Conservation (phyloP, 1,139 yeast species). For the Debaryomyces sp. region DNA sequence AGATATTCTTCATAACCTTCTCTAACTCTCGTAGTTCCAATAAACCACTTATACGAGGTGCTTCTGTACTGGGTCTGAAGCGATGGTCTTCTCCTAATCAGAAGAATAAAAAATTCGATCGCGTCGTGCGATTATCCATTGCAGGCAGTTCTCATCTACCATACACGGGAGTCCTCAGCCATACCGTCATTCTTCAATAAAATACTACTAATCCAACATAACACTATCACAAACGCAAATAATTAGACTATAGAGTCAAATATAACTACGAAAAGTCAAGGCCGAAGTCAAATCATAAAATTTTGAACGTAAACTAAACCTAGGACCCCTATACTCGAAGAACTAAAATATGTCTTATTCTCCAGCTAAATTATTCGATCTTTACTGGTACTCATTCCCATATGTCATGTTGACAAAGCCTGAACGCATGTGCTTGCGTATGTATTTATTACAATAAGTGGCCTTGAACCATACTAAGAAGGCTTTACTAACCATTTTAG, state of each 20-base stretch:
- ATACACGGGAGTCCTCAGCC: background rate
- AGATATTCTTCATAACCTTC: background rate
- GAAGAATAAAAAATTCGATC: background rate
- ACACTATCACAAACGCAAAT: background rate
- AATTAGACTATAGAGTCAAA: background rate
- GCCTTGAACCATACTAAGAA: background rate
- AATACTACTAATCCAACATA: background rate
- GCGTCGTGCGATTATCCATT: slow-evolving; percentile 1
- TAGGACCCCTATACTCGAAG: background rate
- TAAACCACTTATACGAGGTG: background rate
- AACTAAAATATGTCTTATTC: slow-evolving; percentile 12
- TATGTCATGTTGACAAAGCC: slow-evolving; percentile 40
- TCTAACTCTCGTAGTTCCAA: background rate
- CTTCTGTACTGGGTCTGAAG: background rate
- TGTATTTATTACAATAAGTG: slow-evolving; percentile 6
- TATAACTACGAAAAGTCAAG: background rate
- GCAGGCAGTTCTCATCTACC: background rate
- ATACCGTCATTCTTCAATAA: no score
- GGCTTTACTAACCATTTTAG: slow-evolving; percentile 7
- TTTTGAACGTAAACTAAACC: background rate
- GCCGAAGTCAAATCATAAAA: background rate
- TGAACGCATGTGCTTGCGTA: slow-evolving; percentile 37
- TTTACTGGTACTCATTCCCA: slow-evolving; percentile 43
- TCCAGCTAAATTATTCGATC: slow-evolving; percentile 23
- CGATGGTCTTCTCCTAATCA: background rate